phyloP scores from a whole-genome alignment of 116 monocot genomes.

The Papilionanthe hybrid region DNA sequence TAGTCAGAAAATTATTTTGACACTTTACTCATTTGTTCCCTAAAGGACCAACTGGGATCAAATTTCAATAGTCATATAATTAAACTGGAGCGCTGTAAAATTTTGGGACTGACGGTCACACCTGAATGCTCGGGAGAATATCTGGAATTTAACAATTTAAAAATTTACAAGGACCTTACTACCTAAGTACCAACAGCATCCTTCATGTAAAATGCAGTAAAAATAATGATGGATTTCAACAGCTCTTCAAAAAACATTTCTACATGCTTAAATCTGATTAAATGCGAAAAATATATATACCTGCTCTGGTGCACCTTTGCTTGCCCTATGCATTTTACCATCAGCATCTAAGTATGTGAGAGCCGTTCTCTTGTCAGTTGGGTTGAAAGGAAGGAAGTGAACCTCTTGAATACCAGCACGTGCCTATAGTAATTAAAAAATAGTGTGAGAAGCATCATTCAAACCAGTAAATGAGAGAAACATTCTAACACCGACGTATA shows the following conservation, averaged over 20 bases:
- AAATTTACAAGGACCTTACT: neutral
- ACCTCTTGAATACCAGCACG: conserved; percentile 40
- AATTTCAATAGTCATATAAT: too few species aligned
- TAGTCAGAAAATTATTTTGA: too few species aligned
- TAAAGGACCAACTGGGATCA: too few species aligned
- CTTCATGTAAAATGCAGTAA: neutral
- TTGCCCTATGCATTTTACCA: conserved; percentile 45
- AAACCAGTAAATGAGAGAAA: neutral
- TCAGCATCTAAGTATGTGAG: conserved; percentile 41
- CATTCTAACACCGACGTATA: neutral
- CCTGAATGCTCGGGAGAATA: neutral
- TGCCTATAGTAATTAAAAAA: conserved; percentile 20
- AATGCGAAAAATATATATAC: conserved; percentile 8
- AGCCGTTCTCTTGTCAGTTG: conserved; percentile 51
- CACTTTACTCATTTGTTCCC: too few species aligned
- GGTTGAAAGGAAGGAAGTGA: conserved; percentile 53
- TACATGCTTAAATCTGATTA: neutral
- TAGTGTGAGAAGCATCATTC: neutral
- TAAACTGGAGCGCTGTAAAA: too few species aligned
- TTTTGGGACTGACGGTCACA: too few species aligned
- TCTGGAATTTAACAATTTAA: neutral
- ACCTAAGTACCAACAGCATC: neutral
- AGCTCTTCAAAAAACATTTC: neutral
- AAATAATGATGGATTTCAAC: neutral
- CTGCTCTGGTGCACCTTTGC: conserved; percentile 54